Percentiles rank a stretch among this genome's conserved stretches.
phyloP scores from a whole-genome alignment of 768 basidiomycete species.

The Amanita pallidorosea region DNA sequence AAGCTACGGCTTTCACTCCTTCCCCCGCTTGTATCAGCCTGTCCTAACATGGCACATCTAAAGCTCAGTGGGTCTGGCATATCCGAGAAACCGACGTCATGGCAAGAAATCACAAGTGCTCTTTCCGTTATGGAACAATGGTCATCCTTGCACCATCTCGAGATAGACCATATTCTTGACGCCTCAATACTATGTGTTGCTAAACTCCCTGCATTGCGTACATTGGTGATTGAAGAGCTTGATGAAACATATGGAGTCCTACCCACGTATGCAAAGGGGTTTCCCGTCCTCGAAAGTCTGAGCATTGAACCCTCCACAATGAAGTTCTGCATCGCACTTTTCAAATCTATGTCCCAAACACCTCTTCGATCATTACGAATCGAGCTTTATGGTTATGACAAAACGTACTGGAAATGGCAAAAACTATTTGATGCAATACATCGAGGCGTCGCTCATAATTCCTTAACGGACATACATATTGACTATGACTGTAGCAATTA shows the following conservation, averaged over 20 bases:
- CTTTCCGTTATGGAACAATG: neutral
- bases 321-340: neutral
- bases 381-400: too few species aligned
- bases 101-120: neutral
- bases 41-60: neutral
- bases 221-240: neutral
- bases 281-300: neutral
- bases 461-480: neutral
- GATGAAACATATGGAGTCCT: neutral
- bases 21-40: neutral
- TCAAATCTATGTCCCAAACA: neutral
- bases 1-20: neutral
- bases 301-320: neutral
- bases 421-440: neutral
- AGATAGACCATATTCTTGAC: neutral
- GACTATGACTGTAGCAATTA: too few species aligned
- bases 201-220: neutral
- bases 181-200: neutral
- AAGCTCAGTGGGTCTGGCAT: neutral
- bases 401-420: neutral
- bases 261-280: neutral
- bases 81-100: neutral
- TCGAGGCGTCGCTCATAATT: neutral
- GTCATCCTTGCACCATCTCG: neutral
- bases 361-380: neutral